phyloP scores from a whole-genome alignment of 495 filamentous ascomycete genomes.

The Lepidopterella palustris region DNA sequence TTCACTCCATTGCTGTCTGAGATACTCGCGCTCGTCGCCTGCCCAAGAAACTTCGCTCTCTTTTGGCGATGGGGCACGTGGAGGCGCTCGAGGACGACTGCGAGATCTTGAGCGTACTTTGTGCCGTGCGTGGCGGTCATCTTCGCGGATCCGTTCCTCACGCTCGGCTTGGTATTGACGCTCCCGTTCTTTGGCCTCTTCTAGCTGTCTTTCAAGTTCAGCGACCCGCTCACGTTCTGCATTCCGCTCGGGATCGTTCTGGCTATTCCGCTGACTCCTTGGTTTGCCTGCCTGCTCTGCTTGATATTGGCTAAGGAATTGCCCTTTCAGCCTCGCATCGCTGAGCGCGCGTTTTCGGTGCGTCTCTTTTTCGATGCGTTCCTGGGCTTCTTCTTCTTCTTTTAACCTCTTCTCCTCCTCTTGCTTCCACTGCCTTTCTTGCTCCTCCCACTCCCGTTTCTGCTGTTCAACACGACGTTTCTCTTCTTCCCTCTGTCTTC shows the following conservation, averaged over 20 bases:
- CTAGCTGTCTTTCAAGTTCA: constrained; percentile 79
- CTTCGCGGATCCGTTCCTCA: constrained; percentile 47
- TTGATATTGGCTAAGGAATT: constrained; percentile 82
- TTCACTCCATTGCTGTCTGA: constrained; percentile 62
- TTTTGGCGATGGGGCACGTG: constrained; percentile 41
- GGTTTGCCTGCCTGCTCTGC: constrained; percentile 41
- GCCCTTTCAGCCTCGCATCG: constrained; percentile 67
- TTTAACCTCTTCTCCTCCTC: constrained; percentile 68
- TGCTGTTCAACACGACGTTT: constrained; percentile 63
- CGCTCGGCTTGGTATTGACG: constrained; percentile 75
- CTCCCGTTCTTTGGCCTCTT: constrained; percentile 79
- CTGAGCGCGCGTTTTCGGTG: constrained; percentile 52
- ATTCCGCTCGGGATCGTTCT: constrained; percentile 29
- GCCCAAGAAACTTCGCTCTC: constrained; percentile 60
- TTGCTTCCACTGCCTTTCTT: constrained; percentile 73
- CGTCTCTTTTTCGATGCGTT: constrained; percentile 59
- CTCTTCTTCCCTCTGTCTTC: constrained; percentile 61
- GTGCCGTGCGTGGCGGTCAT: constrained; percentile 22
- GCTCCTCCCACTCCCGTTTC: constrained; percentile 74
- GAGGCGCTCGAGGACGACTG: constrained; percentile 30
- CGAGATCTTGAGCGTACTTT: constrained; percentile 20
- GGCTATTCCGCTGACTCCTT: constrained; percentile 25
- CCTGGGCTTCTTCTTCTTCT: constrained; percentile 69
- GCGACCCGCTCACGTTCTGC: constrained; percentile 56
- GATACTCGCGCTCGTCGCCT: constrained; percentile 66